Base-by-base conservation (phyloP, 768 basidiomycete genomes). In the Suillus fuscotomentosus region DNA sequence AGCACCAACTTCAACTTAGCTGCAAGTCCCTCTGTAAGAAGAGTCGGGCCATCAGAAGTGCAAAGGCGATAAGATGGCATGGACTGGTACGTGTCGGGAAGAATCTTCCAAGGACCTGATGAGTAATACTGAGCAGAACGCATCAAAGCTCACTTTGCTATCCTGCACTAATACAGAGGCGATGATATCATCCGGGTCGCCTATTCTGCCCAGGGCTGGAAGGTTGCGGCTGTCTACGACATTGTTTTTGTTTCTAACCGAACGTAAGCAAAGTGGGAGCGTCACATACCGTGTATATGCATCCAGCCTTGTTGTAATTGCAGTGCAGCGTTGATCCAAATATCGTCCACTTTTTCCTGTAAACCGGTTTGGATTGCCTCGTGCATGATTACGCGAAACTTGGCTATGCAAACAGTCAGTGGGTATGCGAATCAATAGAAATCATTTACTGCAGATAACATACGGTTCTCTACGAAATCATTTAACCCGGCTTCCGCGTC, bases 51-150 rank as follows among this genome's bases (percentile, higher is more conserved):
- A 64, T 93, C 90, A 13, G 83, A 74, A 1, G 93, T 94, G 75
- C 89, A 92, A 20, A 94, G 65, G 22, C 93, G 86, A 73, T 94
- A 94, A 8, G 92, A 82, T 0, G 92, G 91, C 92, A 94, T 94
- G 6, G 89, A 82, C 70, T 90, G 86, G 68, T 94, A 94, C 2
- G 92, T 94, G 34, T 90, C 86, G 0, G 86, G 71, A 11, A 83
- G 70, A 39, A 92, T 88, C 90, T 91, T 68, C 3, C 38, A 41
- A 45, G 53, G 17, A n/a, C 22, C 22, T 24, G 14, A 20, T 65
- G 15, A 66, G 42, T 9, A 48, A 20, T 45, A 56, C 43, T 63
- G 17, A 38, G 43, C 6, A 22, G 47, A 43, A 36, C 41, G 31
- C 38, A 13, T 14, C 6, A 45, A 38, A 31, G 70, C 78, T 34